Evolutionary conservation across 352 stramenopile species (phyloP), one percentile per base, ranked within the genome.

Genomic region (Lagenidium giganteum): DNA sequence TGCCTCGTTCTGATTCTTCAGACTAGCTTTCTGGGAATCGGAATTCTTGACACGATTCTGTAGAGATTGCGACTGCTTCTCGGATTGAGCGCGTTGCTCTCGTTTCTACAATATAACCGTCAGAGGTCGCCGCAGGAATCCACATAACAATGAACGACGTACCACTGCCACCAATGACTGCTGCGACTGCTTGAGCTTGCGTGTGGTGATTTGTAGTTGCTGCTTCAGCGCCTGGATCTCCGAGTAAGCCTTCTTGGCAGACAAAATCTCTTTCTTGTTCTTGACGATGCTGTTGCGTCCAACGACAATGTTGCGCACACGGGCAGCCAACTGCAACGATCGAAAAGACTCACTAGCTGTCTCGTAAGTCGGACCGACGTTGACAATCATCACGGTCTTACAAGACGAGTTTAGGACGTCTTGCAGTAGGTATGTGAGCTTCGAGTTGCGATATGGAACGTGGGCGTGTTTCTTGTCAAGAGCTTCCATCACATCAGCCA

Each of bases 361-460:
- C 44, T 89, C 75, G 34, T 82, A 67, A 1, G 78, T 89, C 4
- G 89, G 89, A 5, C 80, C 88, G 8, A 96, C 76, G 30, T 93
- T 93, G 25, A 96, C 83, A 54, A 98, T 96, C 86, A 98, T 97
- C 23, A 97, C 70, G 8, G 90, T 96, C 70, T 98, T 98, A 50
- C 78, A 89, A 23, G 73, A 84, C 20, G 77, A 83, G 35, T 90
- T 87, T 51, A 85, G 83, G 47, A 89, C 90, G 75, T 97, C 93
- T 63, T 98, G 84, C 6, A 99, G 62, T 27, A 99, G 58, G 50
- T 95, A 94, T n/a, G 96, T 99, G 7, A 99, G 80, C 71, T 99
- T 99, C 5, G 87, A 98, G 64, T 99, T 98, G 59, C 95, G 76
- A 53, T 98, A 99, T 29, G 95, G 95, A 25, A 99, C 84, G 58